These are phyloP conservation scores for Cytospora chrysosperma DNA, from an alignment of 2,329 filamentous ascomycete species.

Conservation along the genomic window DNA sequence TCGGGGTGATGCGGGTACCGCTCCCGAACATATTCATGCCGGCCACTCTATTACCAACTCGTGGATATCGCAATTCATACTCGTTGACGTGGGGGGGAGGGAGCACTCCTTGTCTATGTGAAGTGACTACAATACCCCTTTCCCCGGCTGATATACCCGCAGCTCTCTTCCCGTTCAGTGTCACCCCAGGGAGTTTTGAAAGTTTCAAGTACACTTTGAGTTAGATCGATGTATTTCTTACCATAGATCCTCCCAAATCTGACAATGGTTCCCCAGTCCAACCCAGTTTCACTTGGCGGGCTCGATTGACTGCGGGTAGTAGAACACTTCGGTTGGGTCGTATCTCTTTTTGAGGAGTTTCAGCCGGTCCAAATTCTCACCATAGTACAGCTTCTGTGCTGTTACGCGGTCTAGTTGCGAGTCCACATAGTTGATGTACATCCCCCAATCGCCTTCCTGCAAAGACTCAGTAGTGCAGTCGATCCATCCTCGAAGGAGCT, in stretches of 20 bases:
- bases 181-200: background rate
- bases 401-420: constrained; percentile 34
- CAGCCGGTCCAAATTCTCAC: constrained; percentile 34
- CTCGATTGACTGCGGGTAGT: constrained; percentile 40
- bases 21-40: background rate
- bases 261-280: background rate
- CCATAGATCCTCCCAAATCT: background rate
- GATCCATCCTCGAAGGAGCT: constrained; percentile 36
- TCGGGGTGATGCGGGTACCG: background rate
- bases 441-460: constrained; percentile 34
- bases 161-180: background rate
- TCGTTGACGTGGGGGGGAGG: background rate
- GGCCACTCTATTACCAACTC: background rate
- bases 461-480: constrained; percentile 34
- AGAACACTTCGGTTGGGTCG: constrained; percentile 41
- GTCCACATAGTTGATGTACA: constrained; percentile 45
- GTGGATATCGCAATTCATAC: background rate
- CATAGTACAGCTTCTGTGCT: constrained; percentile 40
- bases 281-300: constrained; percentile 23
- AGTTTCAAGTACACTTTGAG: background rate
- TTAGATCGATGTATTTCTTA: background rate
- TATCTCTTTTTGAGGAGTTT: constrained; percentile 36
- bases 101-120: background rate
- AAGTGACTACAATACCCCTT: too few relatives aligned
- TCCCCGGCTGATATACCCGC: background rate